Evolutionary conservation across 108 stramenopile genomes (phyloP), one percentile per base, ranked within the genome.

Genomic region (Aurantiochytrium sp.): DNA sequence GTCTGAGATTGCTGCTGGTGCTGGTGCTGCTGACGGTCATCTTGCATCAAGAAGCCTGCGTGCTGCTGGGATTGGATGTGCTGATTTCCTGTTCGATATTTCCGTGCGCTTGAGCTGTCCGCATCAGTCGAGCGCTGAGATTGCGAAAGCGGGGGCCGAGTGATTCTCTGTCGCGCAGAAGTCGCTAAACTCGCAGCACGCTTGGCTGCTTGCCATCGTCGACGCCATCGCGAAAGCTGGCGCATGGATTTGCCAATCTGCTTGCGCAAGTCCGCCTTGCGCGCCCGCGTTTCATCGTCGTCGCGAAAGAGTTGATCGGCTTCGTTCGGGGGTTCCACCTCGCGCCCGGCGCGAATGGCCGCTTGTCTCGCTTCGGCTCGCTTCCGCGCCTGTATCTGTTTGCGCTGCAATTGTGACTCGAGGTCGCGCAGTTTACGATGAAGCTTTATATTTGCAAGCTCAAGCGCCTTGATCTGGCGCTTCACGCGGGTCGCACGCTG

Each of bases 171-270:
- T 23, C 3, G 59, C 21, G 59, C 59, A 3, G 59, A n/a, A 59
- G 64, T 12, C 49, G 76, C 76, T 3, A 53, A 4, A 6, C 43
- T 6, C 19, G 76, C 51, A 12, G 76, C 76, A 8, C 51, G 45
- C 51, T 83, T 83, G 76, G 76, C 76, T 12, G n/a, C 49, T 45
- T 83, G 76, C 76, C 76, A 83, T 14, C 76, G 76, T 18, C 49
- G 51, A 6, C 76, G 76, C 76, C 76, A 83, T 55, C 76, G 19
- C 23, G 76, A 47, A 12, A 83, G 76, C 76, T 83, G 45, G 1
- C 28, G 76, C 45, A 83, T 47, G 51, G 0, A 6, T 23, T 53
- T 53, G 4, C 10, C 16, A 53, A 83, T 83, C 49, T 47, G 51
- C 76, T 83, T 83, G n/a, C 76, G 45, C 6, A 83, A 45, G 6